Evolutionary conservation across 2,329 filamentous ascomycete genomes (phyloP), one percentile per base, ranked within the genome.

Genomic region (Didymellaceae sp.): DNA sequence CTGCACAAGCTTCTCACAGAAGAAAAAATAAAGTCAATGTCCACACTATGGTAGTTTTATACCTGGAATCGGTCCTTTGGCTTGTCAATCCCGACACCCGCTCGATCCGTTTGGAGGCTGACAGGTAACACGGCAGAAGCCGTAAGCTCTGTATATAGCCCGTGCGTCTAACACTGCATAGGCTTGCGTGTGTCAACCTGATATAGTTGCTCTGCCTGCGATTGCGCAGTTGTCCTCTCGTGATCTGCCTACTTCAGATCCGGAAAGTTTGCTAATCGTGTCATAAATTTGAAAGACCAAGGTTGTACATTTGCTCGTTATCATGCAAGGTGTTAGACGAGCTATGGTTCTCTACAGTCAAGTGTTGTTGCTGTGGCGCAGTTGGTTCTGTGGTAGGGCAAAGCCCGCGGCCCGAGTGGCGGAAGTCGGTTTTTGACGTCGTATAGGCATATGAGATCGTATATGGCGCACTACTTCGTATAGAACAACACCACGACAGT

Each of bases 391-490:
- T 21, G 13, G 8, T 26, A 6, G 14, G 8, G 30, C 45, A 49
- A 13, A 49, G 14, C 38, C 39, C 46, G 46, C 40, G 40, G 40
- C 34, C 40, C 46, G 26, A 44, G 32, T 24, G 32, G 30, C 30
- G 40, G 39, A 9, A 39, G 26, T 50, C 34, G 28, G 28, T 24
- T 20, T 50, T 35, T 50, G 34, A 38, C 16, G 13, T 43, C 38
- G 45, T 43, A 42, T 42, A 11, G n/a, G n/a, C n/a, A n/a, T n/a
- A n/a, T n/a, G n/a, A 38, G 20, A 16, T 43, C 38, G 45, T 43
- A 42, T 42, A 11, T 38, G 31, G 38, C 38, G 38, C 31, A 17
- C 25, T 33, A 17, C 20, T 20, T 20, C 5, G 32, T 4, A 31
- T 25, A 31, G 18, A 32, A 21, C 28, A 18, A 7, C 18, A 32